These are phyloP conservation scores for Leishmania gerbilli DNA, from an alignment of 208 protist genomes.

Conservation along the genomic window DNA sequence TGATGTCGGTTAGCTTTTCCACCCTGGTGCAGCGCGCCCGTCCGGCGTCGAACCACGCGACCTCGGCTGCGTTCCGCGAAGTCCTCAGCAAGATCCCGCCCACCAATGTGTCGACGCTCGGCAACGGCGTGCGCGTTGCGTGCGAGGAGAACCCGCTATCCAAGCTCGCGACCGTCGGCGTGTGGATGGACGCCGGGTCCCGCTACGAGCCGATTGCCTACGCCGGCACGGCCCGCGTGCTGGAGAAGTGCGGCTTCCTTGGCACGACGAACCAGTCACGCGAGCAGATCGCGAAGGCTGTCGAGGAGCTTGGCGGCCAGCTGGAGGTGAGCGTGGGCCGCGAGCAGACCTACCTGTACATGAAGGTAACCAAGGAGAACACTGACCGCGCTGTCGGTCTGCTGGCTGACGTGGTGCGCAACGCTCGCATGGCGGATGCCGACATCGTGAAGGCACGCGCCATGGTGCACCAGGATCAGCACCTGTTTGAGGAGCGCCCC, in stretches of 20 bases:
- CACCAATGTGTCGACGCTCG: constrained; percentile 93
- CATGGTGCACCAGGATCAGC: constrained; percentile 92
- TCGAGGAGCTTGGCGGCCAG: constrained; percentile 97
- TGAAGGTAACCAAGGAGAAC: constrained; percentile 94
- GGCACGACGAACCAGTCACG: constrained; percentile 90
- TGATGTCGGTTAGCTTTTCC: constrained; percentile 89
- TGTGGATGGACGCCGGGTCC: constrained; percentile 97
- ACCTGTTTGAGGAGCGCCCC: constrained; percentile 92
- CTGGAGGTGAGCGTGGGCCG: constrained; percentile 97
- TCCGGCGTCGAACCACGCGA: constrained; percentile 77
- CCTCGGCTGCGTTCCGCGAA: constrained; percentile 60
- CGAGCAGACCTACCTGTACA: constrained; percentile 97
- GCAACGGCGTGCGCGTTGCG: constrained; percentile 97
- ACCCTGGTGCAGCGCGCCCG: constrained; percentile 80
- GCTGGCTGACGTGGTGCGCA: constrained; percentile 97
- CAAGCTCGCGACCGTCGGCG: constrained; percentile 95
- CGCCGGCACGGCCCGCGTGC: constrained; percentile 98
- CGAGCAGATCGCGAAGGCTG: constrained; percentile 88
- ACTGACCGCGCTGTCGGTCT: constrained; percentile 93
- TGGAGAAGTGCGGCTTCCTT: constrained; percentile 99
- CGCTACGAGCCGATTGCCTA: constrained; percentile 95
- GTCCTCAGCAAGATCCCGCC: constrained; percentile 75
- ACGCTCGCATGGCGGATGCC: constrained; percentile 88
- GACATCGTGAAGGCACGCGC: constrained; percentile 90
- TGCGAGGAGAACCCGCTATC: constrained; percentile 91